Evolutionary conservation across 305 asterid species (phyloP).

Genomic region (Striga hermonthica): DNA sequence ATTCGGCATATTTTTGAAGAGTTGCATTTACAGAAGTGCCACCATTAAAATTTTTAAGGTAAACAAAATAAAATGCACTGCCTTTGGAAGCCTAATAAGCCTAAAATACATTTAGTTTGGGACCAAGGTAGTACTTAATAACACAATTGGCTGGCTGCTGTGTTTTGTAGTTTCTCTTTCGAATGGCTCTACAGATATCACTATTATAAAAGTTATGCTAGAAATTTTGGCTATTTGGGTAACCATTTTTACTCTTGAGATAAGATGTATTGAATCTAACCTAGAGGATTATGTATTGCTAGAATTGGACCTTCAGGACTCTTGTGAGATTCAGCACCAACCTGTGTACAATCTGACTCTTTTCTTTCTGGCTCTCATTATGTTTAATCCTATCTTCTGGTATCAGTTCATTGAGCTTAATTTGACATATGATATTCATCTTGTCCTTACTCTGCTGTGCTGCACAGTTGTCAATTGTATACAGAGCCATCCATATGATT

Average conservation of each 20-base stretch:
- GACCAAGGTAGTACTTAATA: no score
- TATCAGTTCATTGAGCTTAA: not conserved
- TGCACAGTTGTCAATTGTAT: slow-evolving; percentile 91
- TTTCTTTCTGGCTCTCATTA: not conserved
- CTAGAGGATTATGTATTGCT: not conserved
- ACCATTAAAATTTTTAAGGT: no score
- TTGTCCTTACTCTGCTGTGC: slow-evolving; percentile 9
- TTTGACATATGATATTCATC: slow-evolving; percentile 17
- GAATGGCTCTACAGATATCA: not conserved
- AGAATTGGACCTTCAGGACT: not conserved
- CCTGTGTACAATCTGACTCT: not conserved
- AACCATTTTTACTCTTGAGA: not conserved
- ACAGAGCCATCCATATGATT: slow-evolving; percentile 89
- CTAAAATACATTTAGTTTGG: no score
- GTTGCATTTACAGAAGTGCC: no score
- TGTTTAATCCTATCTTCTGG: not conserved
- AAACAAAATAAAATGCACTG: no score
- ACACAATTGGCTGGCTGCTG: no score
- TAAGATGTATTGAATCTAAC: no score
- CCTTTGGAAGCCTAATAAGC: no score
- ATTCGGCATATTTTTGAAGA: no score
- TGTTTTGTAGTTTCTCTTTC: not conserved
- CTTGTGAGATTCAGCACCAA: not conserved
- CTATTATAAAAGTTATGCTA: not conserved
- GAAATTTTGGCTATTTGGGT: not conserved